phyloP scores from a whole-genome alignment of 2,329 filamentous ascomycete genomes.

The Kalaharituber pfeilii region DNA sequence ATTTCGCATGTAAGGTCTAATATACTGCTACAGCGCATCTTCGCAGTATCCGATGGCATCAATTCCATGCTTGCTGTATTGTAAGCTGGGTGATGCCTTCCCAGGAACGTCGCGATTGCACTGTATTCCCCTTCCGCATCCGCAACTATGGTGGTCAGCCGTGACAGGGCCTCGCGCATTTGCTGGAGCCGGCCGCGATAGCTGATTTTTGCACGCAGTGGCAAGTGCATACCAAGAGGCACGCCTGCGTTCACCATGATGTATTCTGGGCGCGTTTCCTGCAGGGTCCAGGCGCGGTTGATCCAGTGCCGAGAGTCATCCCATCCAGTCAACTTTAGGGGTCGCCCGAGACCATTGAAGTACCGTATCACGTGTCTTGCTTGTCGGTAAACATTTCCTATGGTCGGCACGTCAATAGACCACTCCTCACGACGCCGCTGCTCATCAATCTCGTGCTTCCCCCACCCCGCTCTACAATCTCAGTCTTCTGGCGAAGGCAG shows the following conservation, averaged over 20 bases:
- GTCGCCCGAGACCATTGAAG: not conserved
- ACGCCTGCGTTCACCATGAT: not conserved
- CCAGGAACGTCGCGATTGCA: too few relatives aligned
- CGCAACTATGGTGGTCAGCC: not conserved
- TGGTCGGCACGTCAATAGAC: not conserved
- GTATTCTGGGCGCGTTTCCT: not conserved
- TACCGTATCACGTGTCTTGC: not conserved
- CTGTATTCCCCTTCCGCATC: not conserved
- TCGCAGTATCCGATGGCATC: too few relatives aligned
- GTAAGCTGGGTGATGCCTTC: too few relatives aligned
- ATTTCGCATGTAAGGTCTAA: not conserved
- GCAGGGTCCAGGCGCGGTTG: not conserved
- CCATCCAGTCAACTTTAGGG: not conserved
- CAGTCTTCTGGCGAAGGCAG: conserved; percentile 2
- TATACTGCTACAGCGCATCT: not conserved
- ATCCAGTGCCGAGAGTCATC: not conserved
- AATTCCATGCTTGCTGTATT: too few relatives aligned
- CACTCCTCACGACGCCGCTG: not conserved
- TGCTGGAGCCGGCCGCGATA: not conserved
- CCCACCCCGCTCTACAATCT: not conserved
- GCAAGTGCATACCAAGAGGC: not conserved
- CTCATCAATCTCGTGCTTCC: not conserved
- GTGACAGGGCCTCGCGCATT: not conserved
- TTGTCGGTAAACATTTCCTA: not conserved
- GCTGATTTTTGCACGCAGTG: not conserved